These are phyloP conservation scores for Lentinula detonsa DNA, from an alignment of 768 basidiomycete genomes.

Conservation along the genomic window DNA sequence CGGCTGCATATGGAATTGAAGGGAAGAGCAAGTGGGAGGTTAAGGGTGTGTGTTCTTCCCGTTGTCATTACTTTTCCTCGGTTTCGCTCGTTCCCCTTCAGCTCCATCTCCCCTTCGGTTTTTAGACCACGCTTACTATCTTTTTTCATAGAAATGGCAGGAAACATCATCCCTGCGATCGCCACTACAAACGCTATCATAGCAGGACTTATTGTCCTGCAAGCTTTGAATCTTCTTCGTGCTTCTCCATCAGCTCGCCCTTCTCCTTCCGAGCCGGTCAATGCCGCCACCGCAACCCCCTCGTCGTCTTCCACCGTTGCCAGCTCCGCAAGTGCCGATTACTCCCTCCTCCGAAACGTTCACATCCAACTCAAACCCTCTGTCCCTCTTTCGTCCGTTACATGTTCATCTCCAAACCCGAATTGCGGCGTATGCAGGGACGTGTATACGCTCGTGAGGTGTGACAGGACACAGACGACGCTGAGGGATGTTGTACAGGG, in stretches of 20 bases:
- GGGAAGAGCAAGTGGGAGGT: constrained; percentile 94
- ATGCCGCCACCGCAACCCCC: not conserved
- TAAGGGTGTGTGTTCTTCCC: constrained; percentile 56
- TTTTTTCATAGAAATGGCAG: constrained; percentile 79
- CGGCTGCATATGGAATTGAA: constrained; percentile 83
- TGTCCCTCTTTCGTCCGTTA: constrained; percentile 71
- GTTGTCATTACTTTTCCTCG: not conserved
- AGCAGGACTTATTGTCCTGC: constrained; percentile 90
- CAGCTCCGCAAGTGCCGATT: too few species aligned
- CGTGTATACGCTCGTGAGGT: constrained; percentile 67
- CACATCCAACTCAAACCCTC: constrained; percentile 74
- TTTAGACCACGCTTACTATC: not conserved
- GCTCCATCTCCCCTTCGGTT: too few species aligned
- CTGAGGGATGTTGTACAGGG: constrained; percentile 70
- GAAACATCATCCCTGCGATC: constrained; percentile 98
- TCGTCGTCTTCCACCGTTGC: constrained; percentile 21
- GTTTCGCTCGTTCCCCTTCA: too few species aligned
- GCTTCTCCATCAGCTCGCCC: not conserved
- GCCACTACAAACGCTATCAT: constrained; percentile 99
- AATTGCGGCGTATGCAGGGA: constrained; percentile 85
- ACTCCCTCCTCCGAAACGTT: constrained; percentile 62
- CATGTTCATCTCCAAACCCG: constrained; percentile 63
- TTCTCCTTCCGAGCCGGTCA: not conserved
- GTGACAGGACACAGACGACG: constrained; percentile 64
- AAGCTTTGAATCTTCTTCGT: constrained; percentile 80